These are phyloP conservation scores for Myochromella boudieri DNA, from an alignment of 768 basidiomycete species.

Conservation along the genomic window DNA sequence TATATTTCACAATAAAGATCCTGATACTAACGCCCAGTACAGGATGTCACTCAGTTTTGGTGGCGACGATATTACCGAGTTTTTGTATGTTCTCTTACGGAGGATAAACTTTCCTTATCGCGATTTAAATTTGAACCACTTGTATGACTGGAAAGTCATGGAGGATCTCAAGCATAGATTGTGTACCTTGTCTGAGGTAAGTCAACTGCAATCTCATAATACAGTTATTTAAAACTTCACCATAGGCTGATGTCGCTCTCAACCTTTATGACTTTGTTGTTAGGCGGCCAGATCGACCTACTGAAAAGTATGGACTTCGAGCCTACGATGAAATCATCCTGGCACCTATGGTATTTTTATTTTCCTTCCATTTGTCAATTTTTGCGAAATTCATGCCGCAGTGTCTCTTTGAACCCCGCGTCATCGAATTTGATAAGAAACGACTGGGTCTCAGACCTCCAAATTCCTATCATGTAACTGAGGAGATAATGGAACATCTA, in stretches of 20 bases:
- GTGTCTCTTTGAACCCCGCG: slow-evolving; percentile 92
- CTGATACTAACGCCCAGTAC: slow-evolving; percentile 1
- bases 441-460: slow-evolving; percentile 46
- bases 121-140: slow-evolving; percentile 71
- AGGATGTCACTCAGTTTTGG: slow-evolving; percentile 86
- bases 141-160: slow-evolving; percentile 89
- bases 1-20: neutral
- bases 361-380: neutral
- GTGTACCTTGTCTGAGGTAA: slow-evolving; percentile 86
- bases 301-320: slow-evolving; percentile 86
- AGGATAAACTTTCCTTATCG: slow-evolving; percentile 88
- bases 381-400: slow-evolving; percentile 30
- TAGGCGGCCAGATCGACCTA: slow-evolving; percentile 67
- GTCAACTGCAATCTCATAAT: slow-evolving; percentile 18
- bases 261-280: slow-evolving; percentile 92
- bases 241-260: slow-evolving; percentile 82
- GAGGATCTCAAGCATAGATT: slow-evolving; percentile 86
- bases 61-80: slow-evolving; percentile 93
- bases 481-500: slow-evolving; percentile 67
- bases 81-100: slow-evolving; percentile 75
- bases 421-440: slow-evolving; percentile 88
- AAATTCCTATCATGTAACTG: slow-evolving; percentile 63
- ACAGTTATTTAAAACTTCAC: slow-evolving; percentile 1
- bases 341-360: slow-evolving; percentile 78
- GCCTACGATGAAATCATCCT: slow-evolving; percentile 95